Percentiles rank a stretch among this genome's conserved stretches.
Conservation (phyloP, 371 early-diverging fungal species). For the Sporodiniella umbellata region DNA sequence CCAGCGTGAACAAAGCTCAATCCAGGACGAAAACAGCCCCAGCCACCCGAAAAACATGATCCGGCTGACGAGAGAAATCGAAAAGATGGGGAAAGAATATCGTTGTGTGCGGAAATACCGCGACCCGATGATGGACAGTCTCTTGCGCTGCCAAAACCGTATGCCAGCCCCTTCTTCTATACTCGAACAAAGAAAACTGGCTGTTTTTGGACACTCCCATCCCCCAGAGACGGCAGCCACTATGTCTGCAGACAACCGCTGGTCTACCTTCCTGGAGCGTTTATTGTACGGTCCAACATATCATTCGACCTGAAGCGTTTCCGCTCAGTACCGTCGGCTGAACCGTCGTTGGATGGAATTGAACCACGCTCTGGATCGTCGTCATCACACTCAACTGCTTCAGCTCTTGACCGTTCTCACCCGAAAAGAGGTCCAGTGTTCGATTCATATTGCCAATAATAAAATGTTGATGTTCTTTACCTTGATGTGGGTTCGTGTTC, state of each 20-base stretch:
- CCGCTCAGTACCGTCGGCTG: slow-evolving; percentile 28
- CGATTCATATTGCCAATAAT: slow-evolving; percentile 71
- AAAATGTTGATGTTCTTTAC: slow-evolving; percentile 46
- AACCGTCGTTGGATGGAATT: slow-evolving; percentile 60
- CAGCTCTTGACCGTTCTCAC: slow-evolving; percentile 56
- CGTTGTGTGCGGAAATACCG: slow-evolving; percentile 25
- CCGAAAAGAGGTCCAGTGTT: slow-evolving; percentile 59
- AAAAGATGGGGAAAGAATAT: slow-evolving; percentile 44
- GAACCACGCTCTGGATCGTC: slow-evolving; percentile 65
- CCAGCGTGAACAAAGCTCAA: slow-evolving; percentile 41
- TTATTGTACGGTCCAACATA: slow-evolving; percentile 26
- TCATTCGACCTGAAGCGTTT: slow-evolving; percentile 43
- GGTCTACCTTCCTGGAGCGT: neutral
- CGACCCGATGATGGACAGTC: slow-evolving; percentile 35
- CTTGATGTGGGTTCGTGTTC: slow-evolving; percentile 42
- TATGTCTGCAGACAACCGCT: neutral
- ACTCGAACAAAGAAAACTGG: neutral
- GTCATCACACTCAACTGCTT: slow-evolving; percentile 54
- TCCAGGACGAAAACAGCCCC: slow-evolving; percentile 40
- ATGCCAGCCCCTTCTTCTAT: neutral
- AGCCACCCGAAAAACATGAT: slow-evolving; percentile 47
- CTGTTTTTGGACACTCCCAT: neutral
- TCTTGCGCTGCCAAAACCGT: slow-evolving; percentile 16
- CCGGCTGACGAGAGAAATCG: slow-evolving; percentile 44
- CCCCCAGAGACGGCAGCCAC: neutral